Conservation (phyloP, 495 filamentous ascomycete genomes). For the Cudoniella acicularis region DNA sequence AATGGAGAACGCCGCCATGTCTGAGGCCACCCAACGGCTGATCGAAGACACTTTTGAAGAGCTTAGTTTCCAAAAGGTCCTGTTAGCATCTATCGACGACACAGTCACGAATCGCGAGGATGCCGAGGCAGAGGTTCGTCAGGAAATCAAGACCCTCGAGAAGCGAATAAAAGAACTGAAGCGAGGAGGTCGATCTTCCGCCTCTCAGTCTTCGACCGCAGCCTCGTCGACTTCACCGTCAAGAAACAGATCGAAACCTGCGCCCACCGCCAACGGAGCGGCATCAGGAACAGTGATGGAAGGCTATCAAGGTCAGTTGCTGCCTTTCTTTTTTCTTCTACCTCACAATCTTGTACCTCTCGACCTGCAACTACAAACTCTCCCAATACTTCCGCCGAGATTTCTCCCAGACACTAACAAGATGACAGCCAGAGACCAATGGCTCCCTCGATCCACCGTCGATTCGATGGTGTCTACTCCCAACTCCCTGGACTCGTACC, state of each 20-base stretch:
- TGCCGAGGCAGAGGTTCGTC: slow-evolving; percentile 11
- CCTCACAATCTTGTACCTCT: slow-evolving; percentile 1
- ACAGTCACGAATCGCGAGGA: slow-evolving; percentile 15
- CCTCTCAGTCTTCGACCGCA: not conserved
- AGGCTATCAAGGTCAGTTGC: slow-evolving; percentile 7
- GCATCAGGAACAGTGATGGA: slow-evolving; percentile 3
- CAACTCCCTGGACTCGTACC: slow-evolving; percentile 9
- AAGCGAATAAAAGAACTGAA: slow-evolving; percentile 10
- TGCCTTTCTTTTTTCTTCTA: slow-evolving; percentile 3
- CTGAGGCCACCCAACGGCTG: slow-evolving; percentile 6
- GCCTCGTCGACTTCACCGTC: not conserved
- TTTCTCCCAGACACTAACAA: slow-evolving; percentile 22
- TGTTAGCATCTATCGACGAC: slow-evolving; percentile 38
- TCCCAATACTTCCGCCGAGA: too few species aligned
- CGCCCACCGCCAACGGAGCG: not conserved
- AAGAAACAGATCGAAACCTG: not conserved
- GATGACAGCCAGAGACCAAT: slow-evolving; percentile 2
- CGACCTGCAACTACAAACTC: not conserved
- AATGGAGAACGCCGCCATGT: not conserved
- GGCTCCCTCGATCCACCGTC: not conserved
- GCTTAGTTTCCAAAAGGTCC: slow-evolving; percentile 34
- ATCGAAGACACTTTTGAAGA: slow-evolving; percentile 33
- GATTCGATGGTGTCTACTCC: slow-evolving; percentile 20
- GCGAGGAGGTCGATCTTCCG: not conserved
- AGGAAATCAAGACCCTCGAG: slow-evolving; percentile 21